These are phyloP conservation scores for Rhizopogon vesiculosus DNA, from an alignment of 768 basidiomycete species.

Conservation along the genomic window DNA sequence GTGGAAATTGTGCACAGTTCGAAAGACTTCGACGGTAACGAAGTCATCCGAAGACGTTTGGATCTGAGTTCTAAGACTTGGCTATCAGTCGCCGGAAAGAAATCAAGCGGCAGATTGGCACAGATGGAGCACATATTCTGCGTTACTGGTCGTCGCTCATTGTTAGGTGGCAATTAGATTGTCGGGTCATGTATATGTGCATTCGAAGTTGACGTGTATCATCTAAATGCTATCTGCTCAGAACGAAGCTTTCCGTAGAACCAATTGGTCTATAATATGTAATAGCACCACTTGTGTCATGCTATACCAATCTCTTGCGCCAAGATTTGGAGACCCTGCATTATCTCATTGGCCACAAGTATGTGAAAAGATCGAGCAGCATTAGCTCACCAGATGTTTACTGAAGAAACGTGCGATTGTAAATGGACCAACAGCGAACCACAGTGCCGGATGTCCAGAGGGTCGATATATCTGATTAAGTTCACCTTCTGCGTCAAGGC, in stretches of 20 bases:
- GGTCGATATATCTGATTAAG: background rate
- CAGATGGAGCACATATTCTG: conserved; percentile 56
- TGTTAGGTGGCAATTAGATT: conserved; percentile 48
- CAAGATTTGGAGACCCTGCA: background rate
- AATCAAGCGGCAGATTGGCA: conserved; percentile 87
- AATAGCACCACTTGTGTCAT: background rate
- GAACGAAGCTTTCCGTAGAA: no score
- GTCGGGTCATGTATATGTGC: background rate
- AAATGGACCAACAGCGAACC: background rate
- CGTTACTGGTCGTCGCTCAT: conserved; percentile 60
- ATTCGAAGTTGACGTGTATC: background rate
- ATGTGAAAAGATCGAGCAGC: background rate
- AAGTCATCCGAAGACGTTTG: no score
- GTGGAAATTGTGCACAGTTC: no score
- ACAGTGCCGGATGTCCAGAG: background rate
- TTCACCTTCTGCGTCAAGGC: background rate
- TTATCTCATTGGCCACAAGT: background rate
- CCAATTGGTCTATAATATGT: background rate
- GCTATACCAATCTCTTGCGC: background rate
- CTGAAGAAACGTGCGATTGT: background rate
- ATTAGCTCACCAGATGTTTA: background rate
- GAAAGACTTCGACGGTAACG: no score
- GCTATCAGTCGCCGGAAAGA: conserved; percentile 75
- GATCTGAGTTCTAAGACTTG: conserved; percentile 61
- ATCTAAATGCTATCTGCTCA: background rate